Percentiles rank a stretch among this genome's conserved stretches.
Conservation (phyloP, 768 basidiomycete species). For the Trametes punicea region DNA sequence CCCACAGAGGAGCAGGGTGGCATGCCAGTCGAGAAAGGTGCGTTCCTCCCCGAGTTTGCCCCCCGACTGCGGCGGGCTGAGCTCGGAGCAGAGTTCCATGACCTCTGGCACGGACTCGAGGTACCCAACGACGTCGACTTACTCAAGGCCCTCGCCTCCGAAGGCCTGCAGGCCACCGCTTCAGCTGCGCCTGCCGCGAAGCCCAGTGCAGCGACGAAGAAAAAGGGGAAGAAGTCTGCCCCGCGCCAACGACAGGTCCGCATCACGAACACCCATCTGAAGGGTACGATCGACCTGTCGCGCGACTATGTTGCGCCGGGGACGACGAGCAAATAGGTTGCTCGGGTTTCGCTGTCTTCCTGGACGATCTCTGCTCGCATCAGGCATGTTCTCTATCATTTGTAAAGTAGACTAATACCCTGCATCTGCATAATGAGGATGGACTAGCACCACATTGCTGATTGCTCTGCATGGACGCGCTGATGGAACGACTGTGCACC, state of each 20-base stretch:
- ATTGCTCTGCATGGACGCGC: too few relatives aligned
- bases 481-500: too few relatives aligned
- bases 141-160: conserved; percentile 70
- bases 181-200: conserved; percentile 57
- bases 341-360: background rate
- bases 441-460: background rate
- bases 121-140: conserved; percentile 87
- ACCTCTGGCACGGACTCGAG: conserved; percentile 82
- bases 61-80: background rate
- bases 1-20: conserved; percentile 70
- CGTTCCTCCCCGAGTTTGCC: conserved; percentile 18
- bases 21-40: conserved; percentile 76
- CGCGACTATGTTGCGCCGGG: conserved; percentile 55
- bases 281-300: conserved; percentile 80
- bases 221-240: conserved; percentile 77
- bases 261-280: conserved; percentile 87
- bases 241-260: conserved; percentile 72
- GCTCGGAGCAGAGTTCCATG: conserved; percentile 66
- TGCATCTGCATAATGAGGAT: background rate
- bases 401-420: conserved; percentile 15
- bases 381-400: conserved; percentile 18
- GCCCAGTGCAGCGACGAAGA: conserved; percentile 62
- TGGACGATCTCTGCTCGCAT: background rate
- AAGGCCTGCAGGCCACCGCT: conserved; percentile 78
- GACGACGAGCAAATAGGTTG: conserved; percentile 6